Percentiles rank a stretch among this genome's conserved stretches.
Conservation (phyloP, 495 filamentous ascomycete species). For the Aspergillus homomorphus region DNA sequence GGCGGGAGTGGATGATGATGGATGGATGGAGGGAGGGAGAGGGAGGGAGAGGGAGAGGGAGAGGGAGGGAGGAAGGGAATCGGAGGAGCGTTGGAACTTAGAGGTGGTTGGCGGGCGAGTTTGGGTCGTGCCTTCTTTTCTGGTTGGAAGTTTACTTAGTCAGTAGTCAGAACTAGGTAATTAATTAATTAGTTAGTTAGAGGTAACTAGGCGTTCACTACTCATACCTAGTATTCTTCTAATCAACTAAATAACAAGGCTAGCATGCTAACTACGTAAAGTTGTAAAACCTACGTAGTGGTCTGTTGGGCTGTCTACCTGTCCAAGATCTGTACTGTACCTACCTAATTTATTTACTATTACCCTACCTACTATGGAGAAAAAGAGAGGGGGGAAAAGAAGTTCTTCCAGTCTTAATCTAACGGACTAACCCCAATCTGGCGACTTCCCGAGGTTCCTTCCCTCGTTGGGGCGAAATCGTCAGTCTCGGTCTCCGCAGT, state of each 20-base stretch:
- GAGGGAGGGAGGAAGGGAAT: background rate
- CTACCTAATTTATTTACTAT: no score
- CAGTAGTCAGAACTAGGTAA: background rate
- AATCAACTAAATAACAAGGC: no score
- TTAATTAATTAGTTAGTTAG: background rate
- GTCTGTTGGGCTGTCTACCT: no score
- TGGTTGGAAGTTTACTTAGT: conserved; percentile 1
- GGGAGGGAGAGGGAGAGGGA: background rate
- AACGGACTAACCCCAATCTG: conserved; percentile 14
- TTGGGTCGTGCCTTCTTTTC: conserved; percentile 16
- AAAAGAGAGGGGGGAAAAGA: no score
- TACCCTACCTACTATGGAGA: no score
- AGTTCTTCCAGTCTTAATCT: conserved; percentile 3
- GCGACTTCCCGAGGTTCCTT: conserved; percentile 11
- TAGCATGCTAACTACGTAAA: no score
- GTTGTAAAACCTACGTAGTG: no score
- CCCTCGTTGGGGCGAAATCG: background rate
- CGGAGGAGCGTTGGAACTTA: conserved; percentile 23
- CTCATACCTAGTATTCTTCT: no score
- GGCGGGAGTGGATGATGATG: conserved; percentile 34
- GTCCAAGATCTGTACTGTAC: no score
- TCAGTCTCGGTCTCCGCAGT: conserved; percentile 6
- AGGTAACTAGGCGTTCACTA: no score
- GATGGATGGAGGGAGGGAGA: conserved; percentile 7
- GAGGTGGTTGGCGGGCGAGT: conserved; percentile 16